Evolutionary conservation across 2,329 filamentous ascomycete species (phyloP).

Genomic region (Colletotrichum sp.): DNA sequence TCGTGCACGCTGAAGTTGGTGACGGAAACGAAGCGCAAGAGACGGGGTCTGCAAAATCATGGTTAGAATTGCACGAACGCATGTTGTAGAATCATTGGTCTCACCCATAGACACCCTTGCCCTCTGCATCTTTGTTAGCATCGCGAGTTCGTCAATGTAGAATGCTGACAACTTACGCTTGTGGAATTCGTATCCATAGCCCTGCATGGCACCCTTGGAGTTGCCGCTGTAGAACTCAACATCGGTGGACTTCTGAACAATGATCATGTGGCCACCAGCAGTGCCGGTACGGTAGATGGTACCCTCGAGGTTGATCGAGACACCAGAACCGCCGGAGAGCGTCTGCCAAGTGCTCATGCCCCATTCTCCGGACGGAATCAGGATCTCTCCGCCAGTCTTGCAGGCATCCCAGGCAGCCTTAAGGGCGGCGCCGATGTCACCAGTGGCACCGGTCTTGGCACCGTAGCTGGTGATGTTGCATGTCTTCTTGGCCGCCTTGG

Average conservation of each 20-base stretch:
- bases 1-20: constrained; percentile 54
- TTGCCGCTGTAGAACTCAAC: constrained; percentile 49
- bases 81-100: neutral
- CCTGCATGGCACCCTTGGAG: constrained; percentile 52
- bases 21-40: constrained; percentile 48
- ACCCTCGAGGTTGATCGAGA: constrained; percentile 53
- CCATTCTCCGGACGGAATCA: constrained; percentile 52
- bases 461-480: constrained; percentile 58
- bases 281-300: constrained; percentile 29
- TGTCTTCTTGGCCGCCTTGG: constrained; percentile 32
- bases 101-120: constrained; percentile 5
- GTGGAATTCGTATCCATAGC: constrained; percentile 51
- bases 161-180: constrained; percentile 18
- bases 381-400: constrained; percentile 52
- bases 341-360: constrained; percentile 51
- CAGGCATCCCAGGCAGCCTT: constrained; percentile 38
- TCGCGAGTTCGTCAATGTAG: neutral
- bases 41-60: constrained; percentile 35
- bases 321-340: constrained; percentile 46
- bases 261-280: constrained; percentile 21
- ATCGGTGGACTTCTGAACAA: constrained; percentile 33
- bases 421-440: constrained; percentile 41
- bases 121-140: neutral
- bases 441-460: constrained; percentile 49
- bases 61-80: neutral